Evolutionary conservation across 2,329 filamentous ascomycete genomes (phyloP), one percentile per base, ranked within the genome.

Genomic region (Microdochium trichocladiopsis): DNA sequence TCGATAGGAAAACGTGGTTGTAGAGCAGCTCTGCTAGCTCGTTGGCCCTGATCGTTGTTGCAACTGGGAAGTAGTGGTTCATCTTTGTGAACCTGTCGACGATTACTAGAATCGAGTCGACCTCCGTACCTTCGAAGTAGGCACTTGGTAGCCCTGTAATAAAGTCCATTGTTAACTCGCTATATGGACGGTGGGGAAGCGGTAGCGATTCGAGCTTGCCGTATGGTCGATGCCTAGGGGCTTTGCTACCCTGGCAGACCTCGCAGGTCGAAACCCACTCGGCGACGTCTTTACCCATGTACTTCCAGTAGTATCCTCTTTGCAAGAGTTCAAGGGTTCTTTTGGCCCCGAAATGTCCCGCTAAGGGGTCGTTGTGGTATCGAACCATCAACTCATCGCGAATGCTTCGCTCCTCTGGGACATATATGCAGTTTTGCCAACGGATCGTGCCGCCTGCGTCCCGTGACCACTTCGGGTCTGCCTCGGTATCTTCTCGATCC

Each of bases 161-260:
- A 48, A 56, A 60, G 45, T 58, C 51, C 33, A 58, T 52, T 5
- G 51, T 50, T 25, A 62, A 5, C 12, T 51, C 37, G n/a, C 52
- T 14, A 23, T 49, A 56, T 0, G 37, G 52, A 25, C 36, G 2
- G 2, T 55, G 2, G 2, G 55, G 51, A 1, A 57, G 47, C 2
- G 53, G 48, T 2, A 53, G 22, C 2, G 49, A 47, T 2, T 28
- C 23, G 2, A 57, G 33, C 1, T 52, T 37, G 21, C 55, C 49
- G 2, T 50, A 50, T 0, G 49, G 50, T 8, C 33, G 25, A 21
- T 57, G 45, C 0, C 28, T 18, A 4, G 31, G 11, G 3, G 51
- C 23, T 25, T 53, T 50, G 0, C 18, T 21, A 8, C 25, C 45
- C 22, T 50, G 21, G n/a, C 47, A 55, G 8, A 18, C 48, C 4